phyloP scores from a whole-genome alignment of 306 rosid species.

The Castanea crenata region DNA sequence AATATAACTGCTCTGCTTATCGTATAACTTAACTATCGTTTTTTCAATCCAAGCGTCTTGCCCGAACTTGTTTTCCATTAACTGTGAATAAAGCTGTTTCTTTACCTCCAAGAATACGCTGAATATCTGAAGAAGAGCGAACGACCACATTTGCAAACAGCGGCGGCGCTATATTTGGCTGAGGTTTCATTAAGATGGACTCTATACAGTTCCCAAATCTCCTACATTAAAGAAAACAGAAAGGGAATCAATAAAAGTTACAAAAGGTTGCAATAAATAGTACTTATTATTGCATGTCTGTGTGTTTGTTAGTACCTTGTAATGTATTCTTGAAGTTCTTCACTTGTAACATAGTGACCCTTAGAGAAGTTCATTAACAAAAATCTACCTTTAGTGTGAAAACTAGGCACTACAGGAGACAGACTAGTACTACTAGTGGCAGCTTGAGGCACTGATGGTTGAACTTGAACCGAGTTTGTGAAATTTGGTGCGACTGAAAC shows the following conservation, averaged over 20 bases:
- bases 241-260: background rate
- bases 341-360: background rate
- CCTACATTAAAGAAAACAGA: background rate
- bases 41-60: background rate
- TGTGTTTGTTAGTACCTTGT: background rate
- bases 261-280: background rate
- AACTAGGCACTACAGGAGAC: background rate
- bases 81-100: background rate
- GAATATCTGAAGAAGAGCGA: background rate
- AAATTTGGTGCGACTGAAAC: background rate
- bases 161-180: background rate
- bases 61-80: conserved; percentile 2
- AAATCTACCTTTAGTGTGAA: background rate
- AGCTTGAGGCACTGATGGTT: background rate
- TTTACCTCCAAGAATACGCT: background rate
- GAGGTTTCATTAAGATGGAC: background rate
- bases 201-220: conserved; percentile 1
- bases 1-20: background rate
- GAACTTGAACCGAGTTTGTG: background rate
- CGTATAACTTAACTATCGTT: background rate
- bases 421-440: too few species aligned
- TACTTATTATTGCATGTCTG: background rate
- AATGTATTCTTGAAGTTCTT: conserved; percentile 6
- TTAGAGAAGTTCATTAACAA: conserved; percentile 4
- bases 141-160: background rate